phyloP scores from a whole-genome alignment of 129 eudicot species.

The Chrysanthemum lavandulifolium region DNA sequence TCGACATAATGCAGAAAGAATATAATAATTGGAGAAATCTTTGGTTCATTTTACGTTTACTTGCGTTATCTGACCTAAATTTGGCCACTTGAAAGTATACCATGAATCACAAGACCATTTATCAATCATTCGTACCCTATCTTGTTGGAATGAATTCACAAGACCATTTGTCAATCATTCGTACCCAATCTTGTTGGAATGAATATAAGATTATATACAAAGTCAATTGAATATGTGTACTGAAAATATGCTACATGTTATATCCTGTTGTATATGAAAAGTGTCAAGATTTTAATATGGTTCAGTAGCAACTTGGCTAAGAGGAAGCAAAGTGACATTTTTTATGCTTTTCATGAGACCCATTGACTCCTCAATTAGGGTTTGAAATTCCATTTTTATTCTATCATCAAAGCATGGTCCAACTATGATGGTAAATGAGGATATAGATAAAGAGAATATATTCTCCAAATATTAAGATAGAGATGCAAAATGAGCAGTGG shows the following conservation, averaged over 20 bases:
- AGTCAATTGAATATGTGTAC: background rate
- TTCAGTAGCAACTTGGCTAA: background rate
- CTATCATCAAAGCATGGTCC: slow-evolving; percentile 27
- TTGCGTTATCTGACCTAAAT: background rate
- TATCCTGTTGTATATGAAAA: background rate
- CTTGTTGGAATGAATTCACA: background rate
- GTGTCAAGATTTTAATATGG: background rate
- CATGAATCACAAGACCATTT: background rate
- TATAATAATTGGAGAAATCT: background rate
- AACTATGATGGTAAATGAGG: slow-evolving; percentile 5
- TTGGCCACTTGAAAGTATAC: background rate
- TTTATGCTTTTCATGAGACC: slow-evolving; percentile 7
- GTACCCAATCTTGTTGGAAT: background rate
- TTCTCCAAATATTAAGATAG: slow-evolving; percentile 3
- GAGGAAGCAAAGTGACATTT: background rate
- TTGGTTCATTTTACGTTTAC: slow-evolving; percentile 7
- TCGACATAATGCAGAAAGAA: background rate
- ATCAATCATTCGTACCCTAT: background rate
- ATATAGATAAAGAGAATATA: slow-evolving; percentile 15
- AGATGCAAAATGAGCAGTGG: background rate
- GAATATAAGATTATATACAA: background rate
- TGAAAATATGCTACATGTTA: background rate
- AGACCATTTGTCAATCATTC: slow-evolving; percentile 8
- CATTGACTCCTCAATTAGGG: slow-evolving; percentile 20
- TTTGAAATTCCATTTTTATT: slow-evolving; percentile 15